Conservation (phyloP, 805 yeast species). For the Maudiozyma turicensis region DNA sequence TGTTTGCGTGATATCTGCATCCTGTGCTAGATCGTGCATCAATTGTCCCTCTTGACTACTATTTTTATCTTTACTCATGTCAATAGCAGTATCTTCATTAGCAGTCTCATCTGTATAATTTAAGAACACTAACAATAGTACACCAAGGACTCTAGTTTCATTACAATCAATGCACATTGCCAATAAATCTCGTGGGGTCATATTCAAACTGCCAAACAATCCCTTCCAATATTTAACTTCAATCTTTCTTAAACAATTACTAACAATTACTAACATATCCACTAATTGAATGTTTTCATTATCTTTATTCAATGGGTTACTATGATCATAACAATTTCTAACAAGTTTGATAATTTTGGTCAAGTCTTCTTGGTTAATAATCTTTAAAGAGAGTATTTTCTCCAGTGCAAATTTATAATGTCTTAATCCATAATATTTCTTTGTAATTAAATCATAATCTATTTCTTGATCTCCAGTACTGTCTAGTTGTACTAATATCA, state of each 20-base stretch:
- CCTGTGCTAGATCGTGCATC: not conserved
- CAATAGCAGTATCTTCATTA: conserved; percentile 9
- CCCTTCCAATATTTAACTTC: conserved; percentile 27
- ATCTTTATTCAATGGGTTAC: not conserved
- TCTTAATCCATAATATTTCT: conserved; percentile 15
- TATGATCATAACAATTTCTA: conserved; percentile 12
- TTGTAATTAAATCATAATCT: conserved; percentile 14
- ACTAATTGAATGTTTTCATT: conserved; percentile 3
- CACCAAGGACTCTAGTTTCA: conserved; percentile 25
- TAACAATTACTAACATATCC: conserved; percentile 24
- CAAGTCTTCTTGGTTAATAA: conserved; percentile 18
- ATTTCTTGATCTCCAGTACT: conserved; percentile 1
- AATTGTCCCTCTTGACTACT: not conserved
- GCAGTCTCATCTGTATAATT: conserved; percentile 16
- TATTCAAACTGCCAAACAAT: conserved; percentile 16
- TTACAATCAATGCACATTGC: conserved; percentile 24
- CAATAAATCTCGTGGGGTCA: conserved; percentile 26
- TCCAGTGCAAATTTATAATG: conserved; percentile 29
- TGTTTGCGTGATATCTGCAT: not conserved
- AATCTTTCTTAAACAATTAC: conserved; percentile 29
- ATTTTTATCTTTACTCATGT: conserved; percentile 6
- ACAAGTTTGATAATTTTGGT: conserved; percentile 18
- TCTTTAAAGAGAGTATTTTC: conserved; percentile 22
- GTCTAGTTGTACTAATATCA: conserved; percentile 13
- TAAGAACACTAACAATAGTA: conserved; percentile 24